Base-by-base conservation (phyloP, 1,284 basidiomycete genomes). In the Golubevia sp. region DNA sequence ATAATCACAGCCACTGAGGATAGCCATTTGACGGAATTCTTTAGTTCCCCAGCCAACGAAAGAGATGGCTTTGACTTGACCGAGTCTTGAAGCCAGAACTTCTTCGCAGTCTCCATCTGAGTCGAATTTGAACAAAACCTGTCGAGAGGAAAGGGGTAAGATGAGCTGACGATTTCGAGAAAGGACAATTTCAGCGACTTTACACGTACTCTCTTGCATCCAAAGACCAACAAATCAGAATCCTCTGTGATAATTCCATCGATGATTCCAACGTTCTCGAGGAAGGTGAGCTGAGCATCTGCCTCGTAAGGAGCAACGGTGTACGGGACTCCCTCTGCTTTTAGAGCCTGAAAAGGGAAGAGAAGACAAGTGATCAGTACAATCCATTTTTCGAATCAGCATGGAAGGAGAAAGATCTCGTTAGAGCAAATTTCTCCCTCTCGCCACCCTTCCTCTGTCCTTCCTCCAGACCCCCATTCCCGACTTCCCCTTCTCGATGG, bases 261-360 rank as follows among this genome's bases (percentile, higher is more conserved):
- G 57, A 97, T 93, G 56, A 92, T 79, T 13, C 93, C 92, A 51
- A 87, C 85, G 53, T 89, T 89, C 81, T 99, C 97, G 55, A 99
- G 87, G 84, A 91, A 98, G 59, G 93, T 92, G 63, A 99, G 88
- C 84, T 99, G 97, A 0, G 97, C 94, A 80, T 99, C 97, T 0
- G 97, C 97, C 86, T 99, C 97, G 84, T 99, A 99, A 0, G 97
- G 97, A 3, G 97, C 97, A 3, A 99, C 97, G 25, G 99, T 87
- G 81, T 97, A 98, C 24, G 70, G 62, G 6, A 83, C 72, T 15
- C 50, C 57, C 6, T 75, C 61, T 8, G 65, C 21, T 21, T 64
- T 63, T 21, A 83, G 62, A 7, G 30, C 53, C 55, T 52, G 53
- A n/a, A 27, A 48, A 23, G 7, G n/a, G 49, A 30, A 34, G 25